Base-by-base conservation (phyloP, 768 basidiomycete genomes). In the Exidia glandulosa region DNA sequence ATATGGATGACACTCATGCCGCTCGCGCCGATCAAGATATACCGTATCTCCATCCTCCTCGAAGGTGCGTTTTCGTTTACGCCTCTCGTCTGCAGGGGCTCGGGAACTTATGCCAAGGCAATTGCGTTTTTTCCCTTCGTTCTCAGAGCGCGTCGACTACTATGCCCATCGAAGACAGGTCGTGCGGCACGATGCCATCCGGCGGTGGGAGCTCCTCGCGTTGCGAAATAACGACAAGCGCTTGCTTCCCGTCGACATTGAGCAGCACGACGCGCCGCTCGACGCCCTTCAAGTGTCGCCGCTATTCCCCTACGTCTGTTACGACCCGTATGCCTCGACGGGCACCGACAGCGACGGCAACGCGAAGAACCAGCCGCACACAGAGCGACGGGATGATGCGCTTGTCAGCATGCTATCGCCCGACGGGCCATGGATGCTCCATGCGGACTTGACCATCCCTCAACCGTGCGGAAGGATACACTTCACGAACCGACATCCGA, bases 361-460 rank as follows among this genome's bases (percentile, higher is more conserved):
- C 25, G 27, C 12, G 45, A 60, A 23, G 37, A 25, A 27, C 31
- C 30, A 25, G 5, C 32, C 14, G 33, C 32, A 10, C 7, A 13
- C 25, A 33, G 48, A 34, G 61, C 30, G 32, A 4, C 16, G 30
- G 63, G 61, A 34, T 65, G 70, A 62, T 74, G 74, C 59, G 62
- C 66, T 32, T 66, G 65, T 9, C 69, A 75, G 67, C 3, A 61
- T 75, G 31, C 65, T 77, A 25, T 74, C 76, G 63, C 75, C 75
- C 2, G 57, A 69, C 9, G 94, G 95, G 0, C 94, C 95, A 13
- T 98, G 94, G 94, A 77, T 79, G 9, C 80, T 98, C 61, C 82
- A 84, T 60, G 79, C 82, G 58, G 76, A 81, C 32, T 68, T 97
- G 48, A 77, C 78, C 48, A 76, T 97, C 2, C 94, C 94, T 0